Evolutionary conservation across 305 asterid genomes (phyloP), one percentile per base, ranked within the genome.

Genomic region (Fraxinus platypoda): DNA sequence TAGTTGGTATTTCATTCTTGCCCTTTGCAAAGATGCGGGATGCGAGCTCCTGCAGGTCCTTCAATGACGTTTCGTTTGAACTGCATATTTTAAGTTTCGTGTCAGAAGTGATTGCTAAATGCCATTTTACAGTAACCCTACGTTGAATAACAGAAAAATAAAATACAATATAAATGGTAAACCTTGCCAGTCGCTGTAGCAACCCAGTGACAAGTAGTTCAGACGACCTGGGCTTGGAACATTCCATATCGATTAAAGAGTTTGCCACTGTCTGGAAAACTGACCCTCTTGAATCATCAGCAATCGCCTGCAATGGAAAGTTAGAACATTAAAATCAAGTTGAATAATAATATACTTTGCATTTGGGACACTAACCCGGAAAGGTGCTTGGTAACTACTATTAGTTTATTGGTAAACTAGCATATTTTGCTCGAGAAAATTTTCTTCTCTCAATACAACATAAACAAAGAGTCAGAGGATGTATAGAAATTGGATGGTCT

Each of bases 101-200:
- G 76, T 87, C 72, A 84, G 85, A 77, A 79, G 81, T 37, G 83
- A 74, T 49, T 77, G 75, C 28, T 52, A 77, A n/a, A 72, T 31
- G 81, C 26, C 33, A 75, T 81, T 43, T 78, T 7, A 34, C 21
- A 37, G 46, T 30, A 30, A 23, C 71, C 57, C 25, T 37, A 25
- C 13, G 28, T 71, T 66, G 34, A 74, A 76, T 28, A 76, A 28
- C 17, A 54, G 41, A 41, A 76, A 59, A 66, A 38, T 17, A 62
- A 43, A 71, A 64, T 79, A 30, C 26, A 76, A 64, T 85, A 81
- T 57, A 41, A 78, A 41, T 17, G 38, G 85, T 78, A 59, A 83
- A 96, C 99, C 99, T 91, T 70, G 97, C 94, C 73, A 96, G 88
- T 52, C 92, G 93, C 86, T 94, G 97, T 81, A 96, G 94, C 89